These are phyloP conservation scores for Penicillium canariense DNA, from an alignment of 495 filamentous ascomycete species.

Conservation along the genomic window DNA sequence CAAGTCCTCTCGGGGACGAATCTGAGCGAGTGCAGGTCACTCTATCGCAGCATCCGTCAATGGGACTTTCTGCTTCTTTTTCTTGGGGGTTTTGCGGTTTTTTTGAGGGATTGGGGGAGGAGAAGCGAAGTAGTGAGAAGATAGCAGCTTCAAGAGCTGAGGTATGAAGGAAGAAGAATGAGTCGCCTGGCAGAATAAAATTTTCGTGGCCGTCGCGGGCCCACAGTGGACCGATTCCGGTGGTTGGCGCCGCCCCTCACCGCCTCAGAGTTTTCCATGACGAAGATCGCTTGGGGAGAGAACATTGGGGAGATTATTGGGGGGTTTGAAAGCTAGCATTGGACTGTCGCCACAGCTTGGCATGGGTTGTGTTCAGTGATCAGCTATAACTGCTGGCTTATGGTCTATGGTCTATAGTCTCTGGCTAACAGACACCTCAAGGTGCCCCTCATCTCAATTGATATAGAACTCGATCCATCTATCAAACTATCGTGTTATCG, in stretches of 20 bases:
- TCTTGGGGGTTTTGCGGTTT: neutral
- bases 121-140: neutral
- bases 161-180: conserved; percentile 20
- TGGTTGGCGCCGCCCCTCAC: conserved; percentile 4
- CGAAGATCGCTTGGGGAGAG: neutral
- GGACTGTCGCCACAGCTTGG: neutral
- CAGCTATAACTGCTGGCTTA: too few species aligned
- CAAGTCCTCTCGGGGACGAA: conserved; percentile 48
- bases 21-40: conserved; percentile 31
- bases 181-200: conserved; percentile 23
- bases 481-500: neutral
- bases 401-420: neutral
- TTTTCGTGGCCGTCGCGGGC: conserved; percentile 20
- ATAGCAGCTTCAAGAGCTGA: conserved; percentile 28
- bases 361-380: too few species aligned
- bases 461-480: neutral
- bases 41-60: conserved; percentile 49
- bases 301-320: neutral
- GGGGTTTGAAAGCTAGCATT: neutral
- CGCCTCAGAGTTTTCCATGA: conserved; percentile 19
- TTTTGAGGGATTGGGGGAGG: neutral
- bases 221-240: conserved; percentile 16
- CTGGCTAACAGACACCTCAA: too few species aligned
- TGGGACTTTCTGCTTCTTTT: conserved; percentile 23
- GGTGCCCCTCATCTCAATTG: neutral